These are phyloP conservation scores for Microbotryomycetes sp. DNA, from an alignment of 1,284 basidiomycete genomes.

Conservation along the genomic window DNA sequence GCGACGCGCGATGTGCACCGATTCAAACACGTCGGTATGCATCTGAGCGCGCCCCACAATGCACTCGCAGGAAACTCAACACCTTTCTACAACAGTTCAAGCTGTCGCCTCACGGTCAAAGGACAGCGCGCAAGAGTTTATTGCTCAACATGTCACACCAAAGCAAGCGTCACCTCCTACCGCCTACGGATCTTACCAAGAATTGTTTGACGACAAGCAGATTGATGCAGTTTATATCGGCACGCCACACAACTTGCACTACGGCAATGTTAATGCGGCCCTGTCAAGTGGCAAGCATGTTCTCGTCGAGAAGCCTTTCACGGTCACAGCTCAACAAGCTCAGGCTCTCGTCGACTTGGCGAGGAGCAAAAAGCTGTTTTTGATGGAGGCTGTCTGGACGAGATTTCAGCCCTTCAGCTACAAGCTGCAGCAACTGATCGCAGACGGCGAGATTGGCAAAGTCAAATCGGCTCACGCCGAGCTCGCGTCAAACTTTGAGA, in stretches of 20 bases:
- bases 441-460: conserved; percentile 41
- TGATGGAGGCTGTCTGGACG: conserved; percentile 42
- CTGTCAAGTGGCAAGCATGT: conserved; percentile 45
- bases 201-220: conserved; percentile 41
- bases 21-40: conserved; percentile 45
- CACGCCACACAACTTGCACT: conserved; percentile 44
- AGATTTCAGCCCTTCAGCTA: conserved; percentile 35
- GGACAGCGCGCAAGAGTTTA: background rate
- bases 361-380: conserved; percentile 38
- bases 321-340: conserved; percentile 45
- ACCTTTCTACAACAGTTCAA: too few relatives aligned
- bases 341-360: conserved; percentile 42
- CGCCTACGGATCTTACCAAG: conserved; percentile 39
- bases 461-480: conserved; percentile 39
- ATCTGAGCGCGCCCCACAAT: background rate
- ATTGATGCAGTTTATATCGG: conserved; percentile 48
- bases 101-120: background rate
- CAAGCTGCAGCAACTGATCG: conserved; percentile 39
- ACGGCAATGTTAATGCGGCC: conserved; percentile 44
- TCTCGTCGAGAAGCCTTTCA: conserved; percentile 45
- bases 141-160: background rate
- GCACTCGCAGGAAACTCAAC: background rate
- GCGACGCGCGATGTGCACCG: conserved; percentile 40
- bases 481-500: conserved; percentile 30
- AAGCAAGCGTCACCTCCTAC: background rate